These are phyloP conservation scores for Saccharomycopsis sp. DNA, from an alignment of 805 yeast species.

Conservation along the genomic window DNA sequence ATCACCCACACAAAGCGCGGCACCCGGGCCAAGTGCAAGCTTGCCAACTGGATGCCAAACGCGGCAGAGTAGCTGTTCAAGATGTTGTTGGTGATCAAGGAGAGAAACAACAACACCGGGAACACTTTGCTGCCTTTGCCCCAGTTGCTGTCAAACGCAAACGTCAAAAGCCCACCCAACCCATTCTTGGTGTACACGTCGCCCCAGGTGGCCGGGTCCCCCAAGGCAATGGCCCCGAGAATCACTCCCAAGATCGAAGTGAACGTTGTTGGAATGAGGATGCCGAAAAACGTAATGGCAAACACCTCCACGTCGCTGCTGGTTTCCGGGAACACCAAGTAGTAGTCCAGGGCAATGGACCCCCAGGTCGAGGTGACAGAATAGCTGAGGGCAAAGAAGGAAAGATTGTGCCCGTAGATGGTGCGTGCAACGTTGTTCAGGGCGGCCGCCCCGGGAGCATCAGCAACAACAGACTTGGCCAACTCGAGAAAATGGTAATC, in stretches of 20 bases:
- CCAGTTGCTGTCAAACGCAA: slow-evolving; percentile 61
- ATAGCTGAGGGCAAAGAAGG: slow-evolving; percentile 64
- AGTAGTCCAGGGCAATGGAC: slow-evolving; percentile 76
- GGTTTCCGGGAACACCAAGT: slow-evolving; percentile 68
- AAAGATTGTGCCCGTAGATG: slow-evolving; percentile 56
- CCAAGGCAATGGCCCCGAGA: slow-evolving; percentile 57
- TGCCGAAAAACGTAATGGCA: slow-evolving; percentile 54
- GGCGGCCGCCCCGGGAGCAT: neutral
- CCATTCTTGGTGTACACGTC: slow-evolving; percentile 49
- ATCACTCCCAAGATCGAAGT: slow-evolving; percentile 69
- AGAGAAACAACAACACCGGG: slow-evolving; percentile 57
- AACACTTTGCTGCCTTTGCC: slow-evolving; percentile 72
- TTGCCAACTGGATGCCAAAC: slow-evolving; percentile 62
- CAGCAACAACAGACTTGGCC: slow-evolving; percentile 30
- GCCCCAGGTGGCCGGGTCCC: slow-evolving; percentile 43
- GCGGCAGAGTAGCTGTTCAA: slow-evolving; percentile 78
- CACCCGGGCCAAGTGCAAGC: slow-evolving; percentile 42
- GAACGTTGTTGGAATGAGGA: slow-evolving; percentile 61
- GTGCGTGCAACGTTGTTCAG: too few relatives aligned
- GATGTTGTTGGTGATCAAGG: slow-evolving; percentile 74
- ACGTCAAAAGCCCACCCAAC: slow-evolving; percentile 65
- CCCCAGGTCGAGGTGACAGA: slow-evolving; percentile 88
- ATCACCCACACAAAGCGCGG: slow-evolving; percentile 78
- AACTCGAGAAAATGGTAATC: slow-evolving; percentile 31
- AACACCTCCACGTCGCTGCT: slow-evolving; percentile 50